phyloP scores from a whole-genome alignment of 2,329 filamentous ascomycete genomes.

The Paracorniculantispora psalliotae region DNA sequence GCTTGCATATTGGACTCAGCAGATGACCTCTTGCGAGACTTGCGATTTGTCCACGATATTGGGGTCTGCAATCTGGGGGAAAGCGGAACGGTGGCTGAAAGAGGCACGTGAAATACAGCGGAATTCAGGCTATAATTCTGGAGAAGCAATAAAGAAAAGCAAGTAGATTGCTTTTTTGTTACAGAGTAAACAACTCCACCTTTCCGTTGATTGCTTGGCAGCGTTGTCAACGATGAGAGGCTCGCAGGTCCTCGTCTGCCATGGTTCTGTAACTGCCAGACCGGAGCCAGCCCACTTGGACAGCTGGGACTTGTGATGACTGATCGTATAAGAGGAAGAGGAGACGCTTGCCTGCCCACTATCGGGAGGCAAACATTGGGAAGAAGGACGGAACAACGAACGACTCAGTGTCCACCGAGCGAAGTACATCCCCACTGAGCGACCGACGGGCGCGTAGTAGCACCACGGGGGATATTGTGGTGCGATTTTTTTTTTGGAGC shows the following conservation, averaged over 20 bases:
- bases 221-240: neutral
- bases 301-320: neutral
- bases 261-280: neutral
- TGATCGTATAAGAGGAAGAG: neutral
- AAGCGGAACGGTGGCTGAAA: neutral
- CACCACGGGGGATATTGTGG: neutral
- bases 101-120: neutral
- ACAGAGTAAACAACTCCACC: neutral
- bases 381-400: no score
- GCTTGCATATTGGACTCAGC: neutral
- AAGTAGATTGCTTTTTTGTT: neutral
- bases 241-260: neutral
- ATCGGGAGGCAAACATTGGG: no score
- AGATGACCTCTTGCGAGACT: neutral
- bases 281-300: neutral
- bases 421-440: neutral
- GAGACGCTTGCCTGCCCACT: neutral
- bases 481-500: neutral
- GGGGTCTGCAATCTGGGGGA: conserved; percentile 2
- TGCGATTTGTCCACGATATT: neutral
- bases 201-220: neutral
- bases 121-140: neutral
- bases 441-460: conserved; percentile 8
- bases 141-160: neutral
- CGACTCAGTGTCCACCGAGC: no score